Evolutionary conservation across 805 yeast species (phyloP).

Genomic region (Lipomyces yamanashiensis): DNA sequence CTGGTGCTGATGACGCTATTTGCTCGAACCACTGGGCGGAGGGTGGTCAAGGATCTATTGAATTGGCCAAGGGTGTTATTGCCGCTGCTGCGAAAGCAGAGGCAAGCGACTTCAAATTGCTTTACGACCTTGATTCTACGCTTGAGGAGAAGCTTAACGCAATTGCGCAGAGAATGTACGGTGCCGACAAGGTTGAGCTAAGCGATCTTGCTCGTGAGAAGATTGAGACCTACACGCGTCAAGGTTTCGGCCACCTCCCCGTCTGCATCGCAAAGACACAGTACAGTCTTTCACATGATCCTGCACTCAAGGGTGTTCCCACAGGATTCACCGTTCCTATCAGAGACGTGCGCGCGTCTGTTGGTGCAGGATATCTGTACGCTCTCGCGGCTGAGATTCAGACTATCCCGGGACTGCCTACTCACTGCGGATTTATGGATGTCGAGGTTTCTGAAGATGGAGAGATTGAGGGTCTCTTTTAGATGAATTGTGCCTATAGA

Average conservation of each 20-base stretch:
- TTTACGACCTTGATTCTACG: conserved; percentile 68
- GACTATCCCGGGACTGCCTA: conserved; percentile 97
- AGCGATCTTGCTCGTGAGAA: conserved; percentile 79
- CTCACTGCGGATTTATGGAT: conserved; percentile 95
- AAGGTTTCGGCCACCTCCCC: conserved; percentile 90
- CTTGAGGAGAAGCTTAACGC: conserved; percentile 79
- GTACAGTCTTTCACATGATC: conserved; percentile 93
- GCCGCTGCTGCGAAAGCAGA: conserved; percentile 56
- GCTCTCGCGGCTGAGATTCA: conserved; percentile 96
- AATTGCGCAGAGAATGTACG: conserved; percentile 89
- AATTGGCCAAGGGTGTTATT: conserved; percentile 81
- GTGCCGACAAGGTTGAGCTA: conserved; percentile 84
- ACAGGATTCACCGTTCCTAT: conserved; percentile 92
- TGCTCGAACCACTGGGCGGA: conserved; percentile 92
- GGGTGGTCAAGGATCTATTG: conserved; percentile 90
- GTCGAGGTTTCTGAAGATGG: conserved; percentile 91
- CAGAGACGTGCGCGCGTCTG: conserved; percentile 89
- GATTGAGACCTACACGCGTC: conserved; percentile 77
- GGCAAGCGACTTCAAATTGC: conserved; percentile 58
- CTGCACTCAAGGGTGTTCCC: conserved; percentile 92
- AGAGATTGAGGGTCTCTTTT: conserved; percentile 90
- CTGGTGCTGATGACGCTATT: conserved; percentile 92
- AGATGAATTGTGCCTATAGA: not conserved
- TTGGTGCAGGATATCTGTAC: conserved; percentile 95
- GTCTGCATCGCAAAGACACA: conserved; percentile 98